Evolutionary conservation across 2,329 filamentous ascomycete genomes (phyloP), one percentile per base, ranked within the genome.

Genomic region (Lasiodiplodia citricola): DNA sequence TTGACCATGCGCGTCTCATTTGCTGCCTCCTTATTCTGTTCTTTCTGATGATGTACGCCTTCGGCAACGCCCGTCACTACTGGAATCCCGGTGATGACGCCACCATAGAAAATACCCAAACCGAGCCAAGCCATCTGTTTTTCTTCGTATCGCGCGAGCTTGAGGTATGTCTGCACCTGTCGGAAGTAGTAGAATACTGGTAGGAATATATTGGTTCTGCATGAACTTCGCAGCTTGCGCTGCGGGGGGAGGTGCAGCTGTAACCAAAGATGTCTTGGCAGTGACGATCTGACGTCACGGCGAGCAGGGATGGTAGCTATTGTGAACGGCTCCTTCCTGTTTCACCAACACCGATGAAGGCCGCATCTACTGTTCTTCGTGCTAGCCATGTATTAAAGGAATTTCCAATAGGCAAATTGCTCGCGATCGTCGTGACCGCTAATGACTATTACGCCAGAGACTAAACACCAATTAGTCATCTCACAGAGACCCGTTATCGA

Each of bases 1-100:
- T 86, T 86, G 67, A 82, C 80, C 82, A 85, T 85, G 47, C 83
- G 84, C 57, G 80, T 80, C 64, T 84, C 80, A 72, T 84, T 83
- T 23, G 80, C 79, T 23, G 82, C 81, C 73, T 85, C 83, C 73
- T 81, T 82, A 69, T 85, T 85, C 69, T 83, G 80, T 69, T 84
- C 82, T 71, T 83, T 81, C 66, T 85, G 83, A 70, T 85, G 79
- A 58, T 79, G 78, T 23, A 86, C 83, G 67, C 83, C 84, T 77
- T 86, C 82, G 37, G 83, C 83, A 25, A 86, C 80, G 70, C 84
- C 84, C 0, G 84, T 86, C 2, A 83, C 81, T 66, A 84, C 82
- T 14, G 83, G 83, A 51, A 86, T 82, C 21, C 80, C 83, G 66
- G 80, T 77, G 37, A 84, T 76, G 52, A 73, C 75, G 65, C 79